Conservation (phyloP, 192 early-diverging fungal species). For the Chytriomyces confervae region DNA sequence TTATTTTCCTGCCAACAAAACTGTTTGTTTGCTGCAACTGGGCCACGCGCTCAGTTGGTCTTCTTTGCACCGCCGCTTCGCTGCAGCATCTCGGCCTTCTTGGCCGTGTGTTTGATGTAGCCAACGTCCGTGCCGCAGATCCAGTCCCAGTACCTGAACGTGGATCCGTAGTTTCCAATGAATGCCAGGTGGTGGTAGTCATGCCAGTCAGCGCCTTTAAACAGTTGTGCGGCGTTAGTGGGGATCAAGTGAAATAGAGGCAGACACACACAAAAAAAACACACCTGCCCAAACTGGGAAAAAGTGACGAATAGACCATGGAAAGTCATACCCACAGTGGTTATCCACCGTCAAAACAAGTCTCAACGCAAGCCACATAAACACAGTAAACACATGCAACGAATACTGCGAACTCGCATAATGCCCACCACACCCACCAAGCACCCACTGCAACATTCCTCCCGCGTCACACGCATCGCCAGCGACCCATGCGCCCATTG, state of each 20-base stretch:
- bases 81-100: background rate
- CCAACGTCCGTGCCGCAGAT: constrained; percentile 84
- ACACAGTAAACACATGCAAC: constrained; percentile 85
- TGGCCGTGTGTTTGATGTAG: constrained; percentile 49
- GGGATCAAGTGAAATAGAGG: background rate
- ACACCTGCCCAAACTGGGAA: constrained; percentile 81
- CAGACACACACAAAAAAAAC: background rate
- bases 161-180: constrained; percentile 65
- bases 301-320: constrained; percentile 87
- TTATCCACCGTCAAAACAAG: constrained; percentile 85
- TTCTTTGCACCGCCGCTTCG: constrained; percentile 4
- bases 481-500: constrained; percentile 30
- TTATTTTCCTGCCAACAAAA: too few species aligned
- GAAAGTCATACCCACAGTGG: constrained; percentile 95
- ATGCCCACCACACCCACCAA: constrained; percentile 18
- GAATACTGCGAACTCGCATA: constrained; percentile 39
- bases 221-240: background rate
- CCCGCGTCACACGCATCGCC: background rate
- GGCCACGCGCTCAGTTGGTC: too few species aligned
- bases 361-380: constrained; percentile 81
- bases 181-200: constrained; percentile 84
- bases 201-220: constrained; percentile 83
- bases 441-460: background rate
- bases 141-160: constrained; percentile 91
- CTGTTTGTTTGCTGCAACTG: too few species aligned